Evolutionary conservation across 106 monocot genomes (phyloP).

Genomic region (Apostasia shenzhenica): DNA sequence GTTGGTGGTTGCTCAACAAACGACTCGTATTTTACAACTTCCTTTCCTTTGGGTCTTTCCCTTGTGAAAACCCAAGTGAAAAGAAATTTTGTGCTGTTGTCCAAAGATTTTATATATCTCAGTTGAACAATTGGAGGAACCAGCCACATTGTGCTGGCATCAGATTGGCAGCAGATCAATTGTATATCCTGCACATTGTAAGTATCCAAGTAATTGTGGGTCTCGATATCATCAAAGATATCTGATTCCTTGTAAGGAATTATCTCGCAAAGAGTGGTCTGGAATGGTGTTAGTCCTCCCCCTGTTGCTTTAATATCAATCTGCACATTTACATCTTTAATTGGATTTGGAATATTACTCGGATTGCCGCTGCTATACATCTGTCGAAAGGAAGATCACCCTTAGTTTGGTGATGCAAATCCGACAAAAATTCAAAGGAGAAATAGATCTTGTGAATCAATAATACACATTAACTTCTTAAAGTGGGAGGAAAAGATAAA

Average conservation of each 20-base stretch:
- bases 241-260: conserved; percentile 35
- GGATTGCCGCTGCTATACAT: conserved; percentile 99
- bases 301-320: conserved; percentile 74
- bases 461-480: too few species aligned
- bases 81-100: conserved; percentile 38
- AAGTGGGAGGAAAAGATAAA: too few species aligned
- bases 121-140: conserved; percentile 63
- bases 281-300: conserved; percentile 66
- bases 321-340: conserved; percentile 75
- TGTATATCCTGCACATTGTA: conserved; percentile 97
- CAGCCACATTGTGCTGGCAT: conserved; percentile 80
- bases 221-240: conserved; percentile 30
- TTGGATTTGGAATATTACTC: conserved; percentile 93
- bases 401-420: not conserved
- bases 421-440: too few species aligned
- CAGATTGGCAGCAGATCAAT: conserved; percentile 88
- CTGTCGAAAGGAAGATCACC: conserved; percentile 27
- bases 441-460: too few species aligned
- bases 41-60: conserved; percentile 96
- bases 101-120: conserved; percentile 50
- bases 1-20: conserved; percentile 24
- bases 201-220: conserved; percentile 34
- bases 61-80: conserved; percentile 85
- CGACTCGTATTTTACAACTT: conserved; percentile 78
- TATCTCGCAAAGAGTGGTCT: conserved; percentile 51